phyloP scores from a whole-genome alignment of 306 rosid genomes.

The Rosa chinensis region DNA sequence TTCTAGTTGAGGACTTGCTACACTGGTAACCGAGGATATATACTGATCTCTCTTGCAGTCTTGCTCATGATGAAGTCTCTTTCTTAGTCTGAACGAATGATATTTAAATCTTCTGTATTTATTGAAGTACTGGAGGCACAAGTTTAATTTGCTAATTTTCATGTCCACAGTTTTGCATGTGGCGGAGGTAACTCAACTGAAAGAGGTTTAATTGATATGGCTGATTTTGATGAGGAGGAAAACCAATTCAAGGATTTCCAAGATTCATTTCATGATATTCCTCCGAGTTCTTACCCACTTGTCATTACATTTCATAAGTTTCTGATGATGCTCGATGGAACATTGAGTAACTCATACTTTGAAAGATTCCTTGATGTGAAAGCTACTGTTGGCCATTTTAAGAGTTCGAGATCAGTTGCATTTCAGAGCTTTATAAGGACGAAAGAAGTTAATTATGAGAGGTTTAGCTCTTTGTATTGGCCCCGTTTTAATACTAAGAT shows the following conservation, averaged over 20 bases:
- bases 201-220: constrained; percentile 26
- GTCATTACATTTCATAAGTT: constrained; percentile 57
- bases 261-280: constrained; percentile 46
- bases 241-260: constrained; percentile 42
- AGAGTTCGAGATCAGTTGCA: constrained; percentile 42
- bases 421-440: constrained; percentile 45
- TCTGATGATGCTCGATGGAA: constrained; percentile 67
- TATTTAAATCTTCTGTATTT: background rate
- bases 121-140: background rate
- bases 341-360: constrained; percentile 52
- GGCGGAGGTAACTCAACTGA: constrained; percentile 17
- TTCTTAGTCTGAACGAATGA: too few species aligned
- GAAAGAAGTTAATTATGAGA: constrained; percentile 63
- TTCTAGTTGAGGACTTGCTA: background rate
- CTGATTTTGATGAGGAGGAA: constrained; percentile 38
- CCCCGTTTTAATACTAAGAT: constrained; percentile 53
- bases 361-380: constrained; percentile 36
- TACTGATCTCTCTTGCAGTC: background rate
- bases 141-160: background rate
- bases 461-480: constrained; percentile 59
- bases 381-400: constrained; percentile 18
- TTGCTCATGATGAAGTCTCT: background rate
- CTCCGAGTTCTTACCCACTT: constrained; percentile 44
- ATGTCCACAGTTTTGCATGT: constrained; percentile 41
- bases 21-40: too few species aligned